phyloP scores from a whole-genome alignment of 169 alveolate species.

The Plasmodium vinckei region DNA sequence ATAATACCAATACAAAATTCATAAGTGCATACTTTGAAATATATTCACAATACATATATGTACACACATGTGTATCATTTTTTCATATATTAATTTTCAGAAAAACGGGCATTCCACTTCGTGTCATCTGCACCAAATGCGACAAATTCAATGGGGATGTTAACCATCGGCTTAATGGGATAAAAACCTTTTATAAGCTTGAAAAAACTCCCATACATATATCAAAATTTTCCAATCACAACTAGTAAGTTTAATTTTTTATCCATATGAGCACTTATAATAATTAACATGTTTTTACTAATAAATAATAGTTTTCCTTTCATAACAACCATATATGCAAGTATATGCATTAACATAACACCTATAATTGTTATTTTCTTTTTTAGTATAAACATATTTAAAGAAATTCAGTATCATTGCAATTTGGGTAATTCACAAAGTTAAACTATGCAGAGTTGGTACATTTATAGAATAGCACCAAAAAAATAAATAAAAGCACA shows the following conservation, averaged over 20 bases:
- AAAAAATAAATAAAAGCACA: background rate
- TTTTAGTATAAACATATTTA: conserved; percentile 61
- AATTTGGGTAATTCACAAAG: conserved; percentile 35
- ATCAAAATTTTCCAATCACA: conserved; percentile 57
- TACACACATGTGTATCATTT: background rate
- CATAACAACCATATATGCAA: no score
- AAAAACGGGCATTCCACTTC: conserved; percentile 40
- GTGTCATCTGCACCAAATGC: conserved; percentile 62
- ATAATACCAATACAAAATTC: background rate
- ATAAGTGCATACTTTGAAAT: background rate
- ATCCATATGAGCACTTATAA: background rate
- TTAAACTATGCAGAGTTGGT: background rate
- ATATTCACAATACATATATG: background rate
- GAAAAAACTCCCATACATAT: conserved; percentile 50
- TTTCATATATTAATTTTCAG: background rate
- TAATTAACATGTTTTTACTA: no score
- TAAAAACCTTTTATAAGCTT: conserved; percentile 48
- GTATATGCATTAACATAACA: no score
- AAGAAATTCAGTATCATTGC: conserved; percentile 68
- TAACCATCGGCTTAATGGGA: conserved; percentile 43
- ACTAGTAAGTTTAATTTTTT: conserved; percentile 33
- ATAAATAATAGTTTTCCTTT: no score
- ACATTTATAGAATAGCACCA: background rate
- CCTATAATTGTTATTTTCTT: background rate
- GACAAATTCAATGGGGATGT: conserved; percentile 28